Evolutionary conservation across 1,284 basidiomycete species (phyloP).

Genomic region (Rhizoctonia solani): DNA sequence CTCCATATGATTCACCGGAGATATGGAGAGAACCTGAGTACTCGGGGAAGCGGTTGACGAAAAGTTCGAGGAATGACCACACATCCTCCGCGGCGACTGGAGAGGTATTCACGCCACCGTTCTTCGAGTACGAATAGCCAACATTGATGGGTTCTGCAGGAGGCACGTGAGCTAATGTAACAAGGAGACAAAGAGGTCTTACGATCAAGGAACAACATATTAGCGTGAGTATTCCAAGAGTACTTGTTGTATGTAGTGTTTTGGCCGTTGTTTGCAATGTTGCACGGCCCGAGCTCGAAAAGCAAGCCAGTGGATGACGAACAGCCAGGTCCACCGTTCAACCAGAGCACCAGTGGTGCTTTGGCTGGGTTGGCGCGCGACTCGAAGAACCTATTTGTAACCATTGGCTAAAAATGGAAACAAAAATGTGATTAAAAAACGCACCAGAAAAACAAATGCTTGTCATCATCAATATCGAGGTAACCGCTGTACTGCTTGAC

Average conservation of each 20-base stretch:
- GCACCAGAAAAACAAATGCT: slow-evolving; percentile 87
- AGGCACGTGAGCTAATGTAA: not conserved
- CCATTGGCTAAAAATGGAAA: not conserved
- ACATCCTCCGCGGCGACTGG: slow-evolving; percentile 69
- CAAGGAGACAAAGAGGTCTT: slow-evolving; percentile 3
- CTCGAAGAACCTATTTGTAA: slow-evolving; percentile 76
- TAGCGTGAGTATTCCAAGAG: slow-evolving; percentile 70
- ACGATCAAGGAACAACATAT: slow-evolving; percentile 76
- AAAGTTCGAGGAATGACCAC: slow-evolving; percentile 87
- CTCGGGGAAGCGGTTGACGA: slow-evolving; percentile 71
- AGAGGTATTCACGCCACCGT: slow-evolving; percentile 64
- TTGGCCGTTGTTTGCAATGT: slow-evolving; percentile 66
- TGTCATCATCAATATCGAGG: slow-evolving; percentile 82
- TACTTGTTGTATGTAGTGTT: slow-evolving; percentile 73
- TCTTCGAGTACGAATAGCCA: slow-evolving; percentile 83
- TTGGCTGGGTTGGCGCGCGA: slow-evolving; percentile 69
- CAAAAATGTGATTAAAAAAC: slow-evolving; percentile 40
- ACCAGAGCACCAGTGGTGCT: slow-evolving; percentile 81
- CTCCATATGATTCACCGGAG: slow-evolving; percentile 71
- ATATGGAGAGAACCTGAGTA: slow-evolving; percentile 67
- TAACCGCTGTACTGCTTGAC: slow-evolving; percentile 91
- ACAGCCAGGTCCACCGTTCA: slow-evolving; percentile 62
- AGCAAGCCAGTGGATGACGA: slow-evolving; percentile 72
- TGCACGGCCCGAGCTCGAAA: slow-evolving; percentile 88
- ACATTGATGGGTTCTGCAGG: slow-evolving; percentile 68